Conservation (phyloP, 2,329 filamentous ascomycete species). For the Rutstroemia sydowiana region DNA sequence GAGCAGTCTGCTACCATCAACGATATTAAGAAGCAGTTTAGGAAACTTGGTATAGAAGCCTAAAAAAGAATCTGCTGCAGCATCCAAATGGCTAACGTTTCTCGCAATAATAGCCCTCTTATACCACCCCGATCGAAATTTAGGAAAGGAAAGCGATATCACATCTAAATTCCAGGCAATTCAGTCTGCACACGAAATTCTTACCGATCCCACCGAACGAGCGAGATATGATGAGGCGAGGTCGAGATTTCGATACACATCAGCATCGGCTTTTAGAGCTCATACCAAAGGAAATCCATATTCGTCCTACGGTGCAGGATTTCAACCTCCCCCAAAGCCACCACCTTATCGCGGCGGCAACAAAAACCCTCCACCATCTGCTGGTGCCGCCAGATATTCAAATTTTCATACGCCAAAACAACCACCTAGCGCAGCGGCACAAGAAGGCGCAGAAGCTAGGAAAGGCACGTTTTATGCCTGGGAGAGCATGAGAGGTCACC, state of each 20-base stretch:
- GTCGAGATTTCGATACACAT: slow-evolving; percentile 17
- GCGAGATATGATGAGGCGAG: slow-evolving; percentile 29
- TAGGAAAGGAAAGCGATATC: slow-evolving; percentile 57
- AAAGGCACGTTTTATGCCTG: slow-evolving; percentile 28
- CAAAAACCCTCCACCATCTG: slow-evolving; percentile 22
- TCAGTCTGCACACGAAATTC: slow-evolving; percentile 61
- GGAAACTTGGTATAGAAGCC: slow-evolving; percentile 49
- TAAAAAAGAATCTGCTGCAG: neutral
- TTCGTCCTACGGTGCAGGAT: slow-evolving; percentile 26
- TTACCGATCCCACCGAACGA: slow-evolving; percentile 36
- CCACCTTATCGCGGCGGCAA: slow-evolving; percentile 18
- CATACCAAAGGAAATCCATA: slow-evolving; percentile 29
- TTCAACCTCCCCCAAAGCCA: slow-evolving; percentile 26
- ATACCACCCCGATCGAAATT: slow-evolving; percentile 66
- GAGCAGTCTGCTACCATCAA: slow-evolving; percentile 48
- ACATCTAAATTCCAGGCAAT: slow-evolving; percentile 64
- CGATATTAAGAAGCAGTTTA: slow-evolving; percentile 64
- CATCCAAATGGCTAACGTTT: slow-evolving; percentile 1
- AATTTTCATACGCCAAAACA: slow-evolving; percentile 25
- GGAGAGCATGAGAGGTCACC: slow-evolving; percentile 25
- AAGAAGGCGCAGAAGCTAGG: slow-evolving; percentile 27
- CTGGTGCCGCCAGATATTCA: slow-evolving; percentile 27
- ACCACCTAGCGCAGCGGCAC: slow-evolving; percentile 21
- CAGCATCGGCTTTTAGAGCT: slow-evolving; percentile 17
- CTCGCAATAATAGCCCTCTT: slow-evolving; percentile 43